These are phyloP conservation scores for Hygrophoropsis aurantiaca DNA, from an alignment of 768 basidiomycete species.

Conservation along the genomic window DNA sequence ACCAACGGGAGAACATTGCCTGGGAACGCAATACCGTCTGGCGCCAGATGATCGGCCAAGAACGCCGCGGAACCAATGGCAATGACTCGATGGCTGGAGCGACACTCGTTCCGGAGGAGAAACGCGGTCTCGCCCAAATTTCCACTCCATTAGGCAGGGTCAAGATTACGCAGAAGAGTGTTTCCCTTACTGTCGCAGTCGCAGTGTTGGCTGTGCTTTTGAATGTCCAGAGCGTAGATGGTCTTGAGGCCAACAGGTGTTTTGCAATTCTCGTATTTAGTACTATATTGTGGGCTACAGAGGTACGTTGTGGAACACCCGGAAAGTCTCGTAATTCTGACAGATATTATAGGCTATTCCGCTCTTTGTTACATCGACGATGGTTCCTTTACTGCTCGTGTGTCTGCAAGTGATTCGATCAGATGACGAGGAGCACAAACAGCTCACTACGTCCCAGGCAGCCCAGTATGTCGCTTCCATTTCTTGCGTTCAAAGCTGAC, in stretches of 20 bases:
- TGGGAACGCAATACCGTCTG: constrained; percentile 98
- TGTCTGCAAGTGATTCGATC: constrained; percentile 73
- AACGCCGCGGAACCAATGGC: constrained; percentile 55
- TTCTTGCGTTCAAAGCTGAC: constrained; percentile 6
- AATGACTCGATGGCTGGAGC: constrained; percentile 42
- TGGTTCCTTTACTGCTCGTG: constrained; percentile 88
- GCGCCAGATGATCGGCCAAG: constrained; percentile 90
- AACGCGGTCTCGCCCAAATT: constrained; percentile 40
- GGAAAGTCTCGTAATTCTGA: background rate
- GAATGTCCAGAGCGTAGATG: constrained; percentile 57
- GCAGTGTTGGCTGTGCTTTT: constrained; percentile 60
- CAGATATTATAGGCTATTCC: constrained; percentile 76
- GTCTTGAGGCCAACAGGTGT: constrained; percentile 79
- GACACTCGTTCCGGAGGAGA: constrained; percentile 42
- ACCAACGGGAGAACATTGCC: constrained; percentile 91
- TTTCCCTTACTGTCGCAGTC: constrained; percentile 59
- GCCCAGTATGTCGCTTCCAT: constrained; percentile 62
- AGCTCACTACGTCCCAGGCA: constrained; percentile 63
- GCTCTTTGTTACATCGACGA: constrained; percentile 92
- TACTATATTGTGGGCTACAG: constrained; percentile 94
- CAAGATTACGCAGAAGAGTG: constrained; percentile 59
- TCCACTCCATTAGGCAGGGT: constrained; percentile 68
- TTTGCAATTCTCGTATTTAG: constrained; percentile 88
- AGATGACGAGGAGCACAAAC: constrained; percentile 41
- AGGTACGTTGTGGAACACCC: constrained; percentile 50